Base-by-base conservation (phyloP, 176 grass and related monocot genomes). In the Lolium multiflorum region DNA sequence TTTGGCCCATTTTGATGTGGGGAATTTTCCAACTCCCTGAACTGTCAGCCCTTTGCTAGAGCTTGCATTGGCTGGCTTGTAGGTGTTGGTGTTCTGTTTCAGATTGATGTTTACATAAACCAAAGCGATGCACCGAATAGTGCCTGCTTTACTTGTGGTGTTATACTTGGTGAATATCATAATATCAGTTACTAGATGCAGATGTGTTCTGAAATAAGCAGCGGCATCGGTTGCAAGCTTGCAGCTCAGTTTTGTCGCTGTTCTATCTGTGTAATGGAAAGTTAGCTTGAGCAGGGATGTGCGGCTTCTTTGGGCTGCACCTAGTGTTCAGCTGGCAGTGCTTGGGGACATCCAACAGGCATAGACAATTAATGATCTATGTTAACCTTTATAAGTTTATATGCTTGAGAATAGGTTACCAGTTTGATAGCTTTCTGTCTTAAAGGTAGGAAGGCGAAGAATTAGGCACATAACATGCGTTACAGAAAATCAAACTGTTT, bases 371-470 rank as follows among this genome's bases (percentile, higher is more conserved):
- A 48, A 75, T 67, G 16, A 58, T 76, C 16, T 43, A 58, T 85
- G 44, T 60, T 28, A 84, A 59, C 18, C 41, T 83, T 67, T 58
- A 73, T 24, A 59, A 37, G 6, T 83, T 67, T 48, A 73, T 24
- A 59, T 48, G 6, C 65, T 55, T 66, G 51, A 70, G 26, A 60
- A 70, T 60, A 35, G 62, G 24, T 21, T 71, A 31, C 61, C 28
- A 68, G 5, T 60, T 76, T 35, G 37, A 13, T 83, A 60, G 13
- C 49, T 25, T 82, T 35, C 31, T 35, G 2, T 35, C 31, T 35
- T 35, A 35, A 35, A 35, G 31, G 31, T 35, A 35, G 31, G 31
- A 35, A 35, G 31, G 31, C 31, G 31, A 35, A 35, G 31, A 35
- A 35, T 35, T 35, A 35, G 31, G 31, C 31, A 35, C 31, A 35